Conservation (phyloP, 2,329 filamentous ascomycete species). For the Apiospora saccharicola region DNA sequence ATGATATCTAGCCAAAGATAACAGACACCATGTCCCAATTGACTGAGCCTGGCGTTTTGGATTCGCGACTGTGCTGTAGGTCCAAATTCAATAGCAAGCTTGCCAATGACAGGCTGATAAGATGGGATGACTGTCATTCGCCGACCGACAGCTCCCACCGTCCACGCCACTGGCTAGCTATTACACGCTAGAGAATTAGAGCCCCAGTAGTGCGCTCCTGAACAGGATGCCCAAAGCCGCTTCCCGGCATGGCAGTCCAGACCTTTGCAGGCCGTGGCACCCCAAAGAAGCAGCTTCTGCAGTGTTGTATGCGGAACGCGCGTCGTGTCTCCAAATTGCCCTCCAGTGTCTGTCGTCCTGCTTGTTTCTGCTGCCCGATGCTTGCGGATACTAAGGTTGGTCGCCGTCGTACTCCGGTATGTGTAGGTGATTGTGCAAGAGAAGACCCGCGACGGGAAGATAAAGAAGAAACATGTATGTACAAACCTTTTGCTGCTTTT, state of each 20-base stretch:
- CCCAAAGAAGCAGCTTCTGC: background rate
- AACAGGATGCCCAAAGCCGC: slow-evolving; percentile 1
- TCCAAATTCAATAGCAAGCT: background rate
- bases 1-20: background rate
- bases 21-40: background rate
- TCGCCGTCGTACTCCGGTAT: slow-evolving; percentile 1
- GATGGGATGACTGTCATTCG: slow-evolving; percentile 17
- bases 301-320: background rate
- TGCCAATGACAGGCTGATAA: background rate
- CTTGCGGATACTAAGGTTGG: background rate
- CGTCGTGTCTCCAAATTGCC: slow-evolving; percentile 7
- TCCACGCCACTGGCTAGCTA: slow-evolving; percentile 16
- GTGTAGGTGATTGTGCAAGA: background rate
- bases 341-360: background rate
- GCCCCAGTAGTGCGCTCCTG: slow-evolving; percentile 20
- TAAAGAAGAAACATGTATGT: background rate
- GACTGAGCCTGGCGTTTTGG: no score
- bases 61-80: background rate
- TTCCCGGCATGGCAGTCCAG: background rate
- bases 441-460: background rate
- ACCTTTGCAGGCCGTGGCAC: background rate
- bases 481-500: slow-evolving; percentile 19
- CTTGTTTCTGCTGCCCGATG: background rate
- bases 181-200: slow-evolving; percentile 16
- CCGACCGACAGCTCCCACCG: slow-evolving; percentile 1